Conservation (phyloP, 2,329 filamentous ascomycete species). For the Albophoma yamanashiensis region DNA sequence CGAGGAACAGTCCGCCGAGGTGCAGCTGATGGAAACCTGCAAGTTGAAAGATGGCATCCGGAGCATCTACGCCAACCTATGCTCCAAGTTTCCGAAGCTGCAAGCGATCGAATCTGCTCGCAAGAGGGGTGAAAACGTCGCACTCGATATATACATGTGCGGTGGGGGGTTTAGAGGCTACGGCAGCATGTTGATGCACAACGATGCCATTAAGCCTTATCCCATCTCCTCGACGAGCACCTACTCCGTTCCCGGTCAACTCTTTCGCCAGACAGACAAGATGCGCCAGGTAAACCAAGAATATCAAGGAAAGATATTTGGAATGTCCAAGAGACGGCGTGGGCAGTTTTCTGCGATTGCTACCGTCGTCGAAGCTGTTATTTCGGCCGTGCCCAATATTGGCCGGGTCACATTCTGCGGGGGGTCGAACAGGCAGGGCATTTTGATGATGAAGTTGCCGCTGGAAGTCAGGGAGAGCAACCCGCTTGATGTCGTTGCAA, state of each 20-base stretch:
- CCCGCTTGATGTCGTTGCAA: conserved; percentile 41
- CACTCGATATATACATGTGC: conserved; percentile 70
- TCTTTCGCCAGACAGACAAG: conserved; percentile 45
- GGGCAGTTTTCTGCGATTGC: conserved; percentile 77
- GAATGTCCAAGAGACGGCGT: conserved; percentile 69
- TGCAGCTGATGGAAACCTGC: conserved; percentile 34
- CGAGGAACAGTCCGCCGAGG: conserved; percentile 24
- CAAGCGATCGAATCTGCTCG: conserved; percentile 23
- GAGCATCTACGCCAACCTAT: conserved; percentile 46
- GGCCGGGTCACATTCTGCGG: conserved; percentile 73
- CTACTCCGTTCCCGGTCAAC: conserved; percentile 52
- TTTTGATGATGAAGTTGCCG: conserved; percentile 61
- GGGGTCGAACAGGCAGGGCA: conserved; percentile 78
- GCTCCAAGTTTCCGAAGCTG: conserved; percentile 39
- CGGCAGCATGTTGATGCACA: conserved; percentile 79
- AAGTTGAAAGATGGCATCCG: conserved; percentile 49
- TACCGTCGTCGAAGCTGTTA: conserved; percentile 66
- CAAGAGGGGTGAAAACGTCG: conserved; percentile 17
- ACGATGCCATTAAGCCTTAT: conserved; percentile 63
- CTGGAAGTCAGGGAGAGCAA: conserved; percentile 47
- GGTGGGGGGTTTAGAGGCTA: conserved; percentile 87
- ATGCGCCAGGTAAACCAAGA: conserved; percentile 41
- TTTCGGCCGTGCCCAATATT: conserved; percentile 58
- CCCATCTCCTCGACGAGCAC: conserved; percentile 76
- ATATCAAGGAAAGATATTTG: conserved; percentile 51